phyloP scores from a whole-genome alignment of 129 eudicot species.

The Rutidosis leptorrhynchoides region DNA sequence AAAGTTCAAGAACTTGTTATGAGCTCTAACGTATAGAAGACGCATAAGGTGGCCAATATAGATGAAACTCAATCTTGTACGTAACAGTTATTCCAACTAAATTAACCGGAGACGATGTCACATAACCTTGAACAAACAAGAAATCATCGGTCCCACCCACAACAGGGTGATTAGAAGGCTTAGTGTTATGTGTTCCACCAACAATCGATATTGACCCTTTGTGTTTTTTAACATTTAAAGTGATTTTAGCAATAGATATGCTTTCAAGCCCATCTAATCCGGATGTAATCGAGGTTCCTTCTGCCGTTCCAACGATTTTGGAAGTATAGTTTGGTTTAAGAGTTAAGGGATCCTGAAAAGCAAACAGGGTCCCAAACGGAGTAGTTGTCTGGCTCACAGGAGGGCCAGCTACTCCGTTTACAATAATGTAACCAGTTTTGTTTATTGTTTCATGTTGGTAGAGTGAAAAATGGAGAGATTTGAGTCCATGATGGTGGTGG shows the following conservation, averaged over 20 bases:
- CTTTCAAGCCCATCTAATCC: conserved; percentile 56
- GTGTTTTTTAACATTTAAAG: conserved; percentile 38
- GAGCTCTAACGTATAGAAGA: conserved; percentile 17
- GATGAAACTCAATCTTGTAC: conserved; percentile 51
- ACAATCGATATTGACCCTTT: conserved; percentile 49
- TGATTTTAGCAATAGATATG: conserved; percentile 35
- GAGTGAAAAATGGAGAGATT: conserved; percentile 49
- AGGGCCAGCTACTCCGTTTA: conserved; percentile 44
- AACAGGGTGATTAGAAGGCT: conserved; percentile 48
- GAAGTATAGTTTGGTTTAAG: conserved; percentile 36
- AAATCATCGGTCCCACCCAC: conserved; percentile 69
- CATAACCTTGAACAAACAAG: conserved; percentile 57
- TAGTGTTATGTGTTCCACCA: conserved; percentile 42
- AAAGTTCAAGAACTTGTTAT: conserved; percentile 15
- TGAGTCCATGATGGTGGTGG: conserved; percentile 36
- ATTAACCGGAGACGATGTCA: conserved; percentile 49
- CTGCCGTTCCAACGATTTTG: conserved; percentile 37
- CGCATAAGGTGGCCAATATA: conserved; percentile 64
- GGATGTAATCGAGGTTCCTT: conserved; percentile 49
- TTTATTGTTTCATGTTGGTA: conserved; percentile 56
- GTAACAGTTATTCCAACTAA: conserved; percentile 37
- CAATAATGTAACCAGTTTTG: conserved; percentile 46
- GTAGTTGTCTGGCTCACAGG: conserved; percentile 40
- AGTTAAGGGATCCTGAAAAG: conserved; percentile 49
- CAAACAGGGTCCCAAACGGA: conserved; percentile 53